Evolutionary conservation across 2,329 filamentous ascomycete genomes (phyloP), one percentile per base, ranked within the genome.

Genomic region (Penicillium sp.): DNA sequence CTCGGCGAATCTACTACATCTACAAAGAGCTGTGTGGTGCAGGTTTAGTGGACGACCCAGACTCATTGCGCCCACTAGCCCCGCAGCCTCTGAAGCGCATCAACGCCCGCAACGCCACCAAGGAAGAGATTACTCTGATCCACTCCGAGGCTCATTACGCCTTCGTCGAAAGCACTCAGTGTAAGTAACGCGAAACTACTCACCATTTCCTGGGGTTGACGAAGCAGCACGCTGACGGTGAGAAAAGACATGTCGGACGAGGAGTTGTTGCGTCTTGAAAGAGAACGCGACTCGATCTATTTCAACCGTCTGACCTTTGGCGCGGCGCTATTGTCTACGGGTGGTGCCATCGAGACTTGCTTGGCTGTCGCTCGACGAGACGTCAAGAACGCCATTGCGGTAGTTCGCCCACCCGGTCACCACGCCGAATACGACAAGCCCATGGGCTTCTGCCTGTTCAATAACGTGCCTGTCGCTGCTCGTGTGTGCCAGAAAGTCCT

Each of bases 361-460:
- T 89, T 93, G 74, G 90, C 91, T n/a, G 92, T 99, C 4, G 89
- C 95, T 24, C 83, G 84, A 2, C 89, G 91, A 3, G 84, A 87
- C 58, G 90, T 97, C 54, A 96, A 96, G 75, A 99, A 99, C 70
- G 92, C 91, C 0, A 95, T 99, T 73, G 95, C 95, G 1, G 89
- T 99, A 39, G 96, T 99, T 68, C 87, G 95, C 14, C 95, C 95
- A 2, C 95, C 95, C 0, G 95, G 95, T 0, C 95, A 99, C 70
- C 95, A 99, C 75, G 95, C 95, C 1, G 95, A 99, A 73, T 88
- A 87, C 58, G 85, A 95, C 68, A 82, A 87, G 37, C 86, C 94
- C 0, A 95, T 96, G 84, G 95, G 95, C 0, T 99, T 99, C 72
- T 99, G 95, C 74, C 85, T 98, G 59, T 98, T 98, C 79, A 97